Evolutionary conservation across 2,329 filamentous ascomycete genomes (phyloP).

Genomic region (Didymella keratinophila): DNA sequence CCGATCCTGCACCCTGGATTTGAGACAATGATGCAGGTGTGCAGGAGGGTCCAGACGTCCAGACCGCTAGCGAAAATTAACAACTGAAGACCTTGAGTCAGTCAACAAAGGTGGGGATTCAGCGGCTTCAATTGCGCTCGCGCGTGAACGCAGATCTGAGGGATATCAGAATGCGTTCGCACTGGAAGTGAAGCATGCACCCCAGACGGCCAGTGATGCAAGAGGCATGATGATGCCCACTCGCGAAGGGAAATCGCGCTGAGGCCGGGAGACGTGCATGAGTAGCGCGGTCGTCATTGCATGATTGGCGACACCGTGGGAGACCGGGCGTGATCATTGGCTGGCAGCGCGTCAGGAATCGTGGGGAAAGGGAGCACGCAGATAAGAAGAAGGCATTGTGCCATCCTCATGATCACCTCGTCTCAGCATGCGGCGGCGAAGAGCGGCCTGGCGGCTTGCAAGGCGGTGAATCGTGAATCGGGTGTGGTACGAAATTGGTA

Average conservation of each 20-base stretch:
- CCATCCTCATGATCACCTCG: conserved; percentile 23
- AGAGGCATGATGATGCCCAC: conserved; percentile 23
- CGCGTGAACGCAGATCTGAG: conserved; percentile 25
- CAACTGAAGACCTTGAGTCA: conserved; percentile 6
- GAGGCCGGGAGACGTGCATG: conserved; percentile 20
- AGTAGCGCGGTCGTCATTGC: conserved; percentile 24
- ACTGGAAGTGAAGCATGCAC: conserved; percentile 23
- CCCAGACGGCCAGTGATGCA: conserved; percentile 27
- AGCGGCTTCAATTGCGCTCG: not conserved
- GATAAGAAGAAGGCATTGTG: conserved; percentile 25
- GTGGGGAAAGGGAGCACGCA: conserved; percentile 21
- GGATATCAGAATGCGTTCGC: conserved; percentile 12
- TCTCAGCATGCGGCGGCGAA: conserved; percentile 21
- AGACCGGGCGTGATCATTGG: conserved; percentile 15
- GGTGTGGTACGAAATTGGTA: conserved; percentile 20
- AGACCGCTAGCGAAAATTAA: conserved; percentile 11
- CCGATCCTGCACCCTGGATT: not conserved
- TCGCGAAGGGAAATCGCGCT: conserved; percentile 12
- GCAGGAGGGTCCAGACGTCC: conserved; percentile 12
- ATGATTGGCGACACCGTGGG: conserved; percentile 22
- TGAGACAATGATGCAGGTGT: conserved; percentile 2
- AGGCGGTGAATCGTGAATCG: conserved; percentile 21
- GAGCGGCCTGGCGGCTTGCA: conserved; percentile 18
- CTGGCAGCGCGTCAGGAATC: conserved; percentile 20
- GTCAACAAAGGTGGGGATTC: not conserved